phyloP scores from a whole-genome alignment of 225 moss, liverwort and hornwort genomes.

The Physcomitrium patens region DNA sequence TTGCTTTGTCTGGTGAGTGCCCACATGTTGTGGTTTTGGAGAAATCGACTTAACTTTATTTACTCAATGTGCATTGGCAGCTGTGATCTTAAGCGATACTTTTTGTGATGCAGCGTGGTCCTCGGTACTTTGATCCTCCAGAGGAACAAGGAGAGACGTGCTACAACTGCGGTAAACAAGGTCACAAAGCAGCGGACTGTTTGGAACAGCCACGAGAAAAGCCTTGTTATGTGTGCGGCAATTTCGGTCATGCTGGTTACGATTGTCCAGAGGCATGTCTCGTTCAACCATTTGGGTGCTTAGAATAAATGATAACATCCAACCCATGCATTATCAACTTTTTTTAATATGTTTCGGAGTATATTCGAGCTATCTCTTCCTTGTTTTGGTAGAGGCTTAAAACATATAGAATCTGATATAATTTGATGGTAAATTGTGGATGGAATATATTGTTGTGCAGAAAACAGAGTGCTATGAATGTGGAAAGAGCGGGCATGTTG shows the following conservation, averaged over 20 bases:
- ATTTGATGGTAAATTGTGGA: neutral
- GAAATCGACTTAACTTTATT: neutral
- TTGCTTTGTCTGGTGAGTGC: conserved; percentile 5
- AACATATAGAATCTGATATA: neutral
- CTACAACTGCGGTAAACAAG: conserved; percentile 63
- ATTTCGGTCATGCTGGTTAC: conserved; percentile 68
- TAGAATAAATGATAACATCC: neutral
- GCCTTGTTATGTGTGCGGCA: conserved; percentile 77
- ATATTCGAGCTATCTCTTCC: neutral
- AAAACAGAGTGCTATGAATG: conserved; percentile 71
- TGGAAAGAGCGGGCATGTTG: conserved; percentile 64
- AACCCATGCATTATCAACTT: neutral
- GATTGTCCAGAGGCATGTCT: conserved; percentile 62
- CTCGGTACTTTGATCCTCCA: conserved; percentile 76
- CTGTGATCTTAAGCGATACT: conserved; percentile 2
- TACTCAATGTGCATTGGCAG: neutral
- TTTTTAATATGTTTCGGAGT: neutral
- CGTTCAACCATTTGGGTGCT: neutral
- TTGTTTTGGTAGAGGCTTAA: neutral
- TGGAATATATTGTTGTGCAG: conserved; percentile 31
- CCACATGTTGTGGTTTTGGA: neutral
- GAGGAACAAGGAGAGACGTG: conserved; percentile 63
- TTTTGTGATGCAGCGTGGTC: conserved; percentile 51
- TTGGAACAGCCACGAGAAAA: conserved; percentile 53
- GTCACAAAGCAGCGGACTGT: conserved; percentile 56